Base-by-base conservation (phyloP, 371 early-diverging fungal species). In the Dinochytrium kinnereticum region DNA sequence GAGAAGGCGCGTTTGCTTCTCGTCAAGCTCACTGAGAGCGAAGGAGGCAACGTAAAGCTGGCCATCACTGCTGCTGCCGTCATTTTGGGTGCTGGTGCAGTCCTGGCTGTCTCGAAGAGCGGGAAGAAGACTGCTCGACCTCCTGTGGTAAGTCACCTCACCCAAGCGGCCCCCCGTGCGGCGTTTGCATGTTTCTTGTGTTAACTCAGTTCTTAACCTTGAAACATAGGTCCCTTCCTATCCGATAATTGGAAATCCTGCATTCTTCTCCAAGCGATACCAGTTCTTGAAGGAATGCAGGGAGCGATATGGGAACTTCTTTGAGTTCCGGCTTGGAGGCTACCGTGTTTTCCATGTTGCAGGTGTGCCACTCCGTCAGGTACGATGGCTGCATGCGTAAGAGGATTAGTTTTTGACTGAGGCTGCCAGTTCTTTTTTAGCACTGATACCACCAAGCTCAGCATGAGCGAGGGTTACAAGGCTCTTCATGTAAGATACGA, bases 351-450 rank as follows among this genome's bases (percentile, higher is more conserved):
- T 40, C 26, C 49, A 40, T 30, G 26, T 66, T 28, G 38, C 66
- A 15, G 66, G 66, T 21, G 66, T 40, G 3, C 36, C 66, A 2
- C 38, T 40, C 3, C 44, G 44, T 44, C 66, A 66, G 44, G 44
- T 44, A 13, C 44, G 44, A 44, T n/a, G n/a, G n/a, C n/a, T n/a
- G n/a, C n/a, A n/a, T n/a, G n/a, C n/a, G n/a, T n/a, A n/a, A n/a
- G n/a, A 44, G 7, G 19, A 44, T 44, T 13, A 44, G 44, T 44
- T 19, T 44, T 44, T n/a, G n/a, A n/a, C n/a, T n/a, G n/a, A n/a
- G n/a, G n/a, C n/a, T n/a, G n/a, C n/a, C 19, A 44, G 66, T 44
- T 66, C 17, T 66, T 66, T 30, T 66, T 66, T 19, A 44, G 44
- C 66, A 40, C 66, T 37, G 38, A 38, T 19, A 44, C 5, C 24